Percentiles rank a stretch among this genome's conserved stretches.
phyloP scores from a whole-genome alignment of 1,284 basidiomycete species.

The Rhodotorula sp. region DNA sequence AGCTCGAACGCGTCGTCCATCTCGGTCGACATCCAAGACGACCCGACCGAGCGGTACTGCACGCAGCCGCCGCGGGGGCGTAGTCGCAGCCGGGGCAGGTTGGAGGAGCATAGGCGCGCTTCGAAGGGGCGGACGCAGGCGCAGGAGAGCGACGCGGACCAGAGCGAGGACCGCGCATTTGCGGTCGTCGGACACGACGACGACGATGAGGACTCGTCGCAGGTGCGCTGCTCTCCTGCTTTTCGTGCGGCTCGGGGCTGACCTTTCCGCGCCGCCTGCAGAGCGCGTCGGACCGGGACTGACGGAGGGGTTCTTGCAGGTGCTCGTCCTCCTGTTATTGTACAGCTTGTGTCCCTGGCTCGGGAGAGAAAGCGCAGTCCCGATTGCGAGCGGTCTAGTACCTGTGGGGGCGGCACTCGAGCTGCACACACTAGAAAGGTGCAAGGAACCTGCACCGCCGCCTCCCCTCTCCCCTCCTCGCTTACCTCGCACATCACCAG shows the following conservation, averaged over 20 bases:
- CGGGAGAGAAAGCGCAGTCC: no score
- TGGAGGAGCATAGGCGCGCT: neutral
- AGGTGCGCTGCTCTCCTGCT: neutral
- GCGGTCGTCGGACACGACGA: constrained; percentile 11
- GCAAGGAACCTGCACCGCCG: no score
- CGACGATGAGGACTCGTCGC: constrained; percentile 14
- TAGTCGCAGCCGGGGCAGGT: neutral
- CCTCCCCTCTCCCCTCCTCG: neutral
- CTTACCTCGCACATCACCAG: no score
- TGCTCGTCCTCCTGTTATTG: neutral
- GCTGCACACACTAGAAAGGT: no score
- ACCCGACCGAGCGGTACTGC: constrained; percentile 18
- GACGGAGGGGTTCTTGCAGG: neutral
- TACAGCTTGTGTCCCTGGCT: neutral
- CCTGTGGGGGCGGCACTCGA: no score
- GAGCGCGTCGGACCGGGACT: neutral
- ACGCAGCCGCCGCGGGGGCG: constrained; percentile 1
- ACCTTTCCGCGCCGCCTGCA: neutral
- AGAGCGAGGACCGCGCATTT: constrained; percentile 20
- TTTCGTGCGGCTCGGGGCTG: neutral
- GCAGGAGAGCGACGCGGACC: constrained; percentile 6
- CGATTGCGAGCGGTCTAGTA: no score
- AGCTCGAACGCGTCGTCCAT: constrained; percentile 19
- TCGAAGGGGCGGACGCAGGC: neutral
- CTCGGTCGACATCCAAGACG: constrained; percentile 37